Conservation (phyloP, 495 filamentous ascomycete species). For the Talaromyces ruber region DNA sequence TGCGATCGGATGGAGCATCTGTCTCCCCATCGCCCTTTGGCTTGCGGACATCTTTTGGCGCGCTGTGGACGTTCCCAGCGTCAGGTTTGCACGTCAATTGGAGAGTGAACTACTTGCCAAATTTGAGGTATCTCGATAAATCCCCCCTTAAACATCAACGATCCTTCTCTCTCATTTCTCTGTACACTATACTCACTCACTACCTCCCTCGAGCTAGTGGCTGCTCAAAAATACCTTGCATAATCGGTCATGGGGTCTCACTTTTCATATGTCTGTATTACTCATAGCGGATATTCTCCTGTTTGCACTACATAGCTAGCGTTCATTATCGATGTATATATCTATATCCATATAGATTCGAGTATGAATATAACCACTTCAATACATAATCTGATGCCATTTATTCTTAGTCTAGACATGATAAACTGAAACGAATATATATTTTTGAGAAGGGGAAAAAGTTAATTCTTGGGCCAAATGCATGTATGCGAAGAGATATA, state of each 20-base stretch:
- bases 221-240: neutral
- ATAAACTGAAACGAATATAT: neutral
- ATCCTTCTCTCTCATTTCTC: neutral
- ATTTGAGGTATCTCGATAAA: neutral
- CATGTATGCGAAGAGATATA: neutral
- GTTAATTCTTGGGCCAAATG: neutral
- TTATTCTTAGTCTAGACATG: neutral
- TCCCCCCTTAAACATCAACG: neutral
- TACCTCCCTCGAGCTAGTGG: neutral
- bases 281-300: neutral
- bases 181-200: neutral
- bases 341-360: neutral
- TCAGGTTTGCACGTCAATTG: slow-evolving; percentile 45
- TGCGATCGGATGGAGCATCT: slow-evolving; percentile 38
- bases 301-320: neutral
- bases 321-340: neutral
- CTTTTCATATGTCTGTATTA: neutral
- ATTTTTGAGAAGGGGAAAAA: neutral
- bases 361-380: neutral
- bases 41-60: slow-evolving; percentile 52
- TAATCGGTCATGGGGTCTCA: neutral
- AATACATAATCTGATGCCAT: neutral
- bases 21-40: slow-evolving; percentile 46
- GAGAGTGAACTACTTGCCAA: slow-evolving; percentile 32
- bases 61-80: slow-evolving; percentile 47